Base-by-base conservation (phyloP, 164 flowering plant species). In the Paratinospora sagittata region DNA sequence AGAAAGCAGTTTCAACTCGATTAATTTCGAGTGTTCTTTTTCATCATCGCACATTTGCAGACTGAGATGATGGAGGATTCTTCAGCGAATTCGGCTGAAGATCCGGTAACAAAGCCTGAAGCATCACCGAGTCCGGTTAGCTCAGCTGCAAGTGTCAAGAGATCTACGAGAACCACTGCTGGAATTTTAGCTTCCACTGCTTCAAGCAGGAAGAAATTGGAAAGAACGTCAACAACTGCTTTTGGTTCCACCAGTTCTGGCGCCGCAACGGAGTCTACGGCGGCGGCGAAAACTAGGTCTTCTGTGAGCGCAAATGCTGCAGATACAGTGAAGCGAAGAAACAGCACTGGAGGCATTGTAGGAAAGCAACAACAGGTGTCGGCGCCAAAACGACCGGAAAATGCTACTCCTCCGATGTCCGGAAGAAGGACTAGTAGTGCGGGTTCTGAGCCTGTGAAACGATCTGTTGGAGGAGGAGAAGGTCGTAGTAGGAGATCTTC, bases 301-400 rank as follows among this genome's bases (percentile, higher is more conserved):
- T 49, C 77, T 65, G 27, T 27, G 21, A 71, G 65, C 76, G 73
- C 88, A 36, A 84, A 71, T 76, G n/a, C n/a, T n/a, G 76, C 86
- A 14, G 80, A 71, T 72, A 76, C 88, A 0, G 81, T 70, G 58
- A 72, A 74, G 65, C 86, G 98, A 76, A 83, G 97, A 75, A 90
- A 80, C 72, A 96, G 99, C 82, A 88, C 93, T n/a, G 99, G 93
- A 10, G 92, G 95, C 5, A 66, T 88, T 70, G 73, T 81, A 3
- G 90, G 83, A 78, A 89, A 83, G 78, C 77, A 71, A n/a, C n/a
- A n/a, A 66, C 30, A 82, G 7, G 77, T 52, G 13, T 65, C 85
- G 24, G 19, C 66, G 6, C 7, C 78, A 0, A 85, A 71, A 72
- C 75, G 58, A 43, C 74, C 37, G 16, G 77, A 43, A 60, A 76